phyloP scores from a whole-genome alignment of 352 stramenopile species.

The Globisporangium acanthophoron region DNA sequence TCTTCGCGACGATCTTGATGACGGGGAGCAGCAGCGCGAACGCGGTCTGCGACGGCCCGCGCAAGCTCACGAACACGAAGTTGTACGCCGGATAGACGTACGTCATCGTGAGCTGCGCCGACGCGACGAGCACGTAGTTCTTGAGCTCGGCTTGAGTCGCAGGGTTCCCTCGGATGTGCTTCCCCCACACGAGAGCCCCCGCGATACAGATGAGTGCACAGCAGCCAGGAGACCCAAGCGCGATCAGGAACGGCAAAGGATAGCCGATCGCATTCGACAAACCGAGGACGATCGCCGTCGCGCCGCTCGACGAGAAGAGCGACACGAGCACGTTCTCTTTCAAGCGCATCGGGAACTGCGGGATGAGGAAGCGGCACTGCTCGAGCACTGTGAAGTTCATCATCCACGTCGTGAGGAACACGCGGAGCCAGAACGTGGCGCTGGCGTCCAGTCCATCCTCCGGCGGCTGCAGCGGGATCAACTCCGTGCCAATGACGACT shows the following conservation, averaged over 20 bases:
- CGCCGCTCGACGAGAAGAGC: conserved; percentile 1
- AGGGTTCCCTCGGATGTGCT: not conserved
- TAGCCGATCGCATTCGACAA: no score
- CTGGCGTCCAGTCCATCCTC: not conserved
- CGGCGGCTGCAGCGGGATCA: conserved; percentile 4
- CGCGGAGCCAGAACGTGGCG: conserved; percentile 2
- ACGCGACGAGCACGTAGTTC: not conserved
- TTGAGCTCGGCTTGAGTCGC: not conserved
- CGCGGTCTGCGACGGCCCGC: not conserved
- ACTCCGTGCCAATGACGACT: not conserved
- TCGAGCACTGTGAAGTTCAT: not conserved
- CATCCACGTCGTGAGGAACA: not conserved
- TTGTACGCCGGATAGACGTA: not conserved
- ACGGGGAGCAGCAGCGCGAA: conserved; percentile 1
- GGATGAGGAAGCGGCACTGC: conserved; percentile 6
- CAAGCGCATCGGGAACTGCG: conserved; percentile 4
- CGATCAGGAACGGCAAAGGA: no score
- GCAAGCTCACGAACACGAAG: not conserved
- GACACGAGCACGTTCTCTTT: conserved; percentile 6
- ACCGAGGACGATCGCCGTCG: conserved; percentile 2
- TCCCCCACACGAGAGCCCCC: not conserved
- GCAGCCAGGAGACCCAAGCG: no score
- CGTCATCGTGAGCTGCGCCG: not conserved
- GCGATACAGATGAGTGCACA: not conserved
- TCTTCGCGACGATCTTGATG: conserved; percentile 5